phyloP scores from a whole-genome alignment of 2,329 filamentous ascomycete species.

The Ophiostoma perfectum region DNA sequence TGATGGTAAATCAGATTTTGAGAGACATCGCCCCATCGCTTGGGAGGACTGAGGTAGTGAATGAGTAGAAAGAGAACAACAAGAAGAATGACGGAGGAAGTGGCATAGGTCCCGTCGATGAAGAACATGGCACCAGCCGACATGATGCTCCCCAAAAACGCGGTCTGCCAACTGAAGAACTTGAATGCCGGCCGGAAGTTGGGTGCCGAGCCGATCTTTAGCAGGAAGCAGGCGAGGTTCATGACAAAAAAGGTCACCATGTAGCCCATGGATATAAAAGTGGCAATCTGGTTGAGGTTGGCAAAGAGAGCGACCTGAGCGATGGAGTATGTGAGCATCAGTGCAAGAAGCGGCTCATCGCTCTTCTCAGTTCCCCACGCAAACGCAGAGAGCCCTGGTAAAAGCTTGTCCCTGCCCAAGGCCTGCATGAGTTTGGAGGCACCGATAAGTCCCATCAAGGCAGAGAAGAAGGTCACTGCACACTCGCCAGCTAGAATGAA shows the following conservation, averaged over 20 bases:
- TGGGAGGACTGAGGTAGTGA: conserved; percentile 78
- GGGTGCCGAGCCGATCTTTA: conserved; percentile 81
- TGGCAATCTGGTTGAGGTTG: conserved; percentile 82
- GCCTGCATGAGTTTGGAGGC: conserved; percentile 81
- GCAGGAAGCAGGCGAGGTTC: conserved; percentile 78
- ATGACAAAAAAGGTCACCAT: conserved; percentile 83
- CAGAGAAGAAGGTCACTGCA: conserved; percentile 76
- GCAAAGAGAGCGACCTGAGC: conserved; percentile 76
- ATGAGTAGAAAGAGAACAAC: conserved; percentile 77
- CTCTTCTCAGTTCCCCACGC: conserved; percentile 64
- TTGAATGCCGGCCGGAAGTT: conserved; percentile 86
- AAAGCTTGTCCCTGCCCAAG: conserved; percentile 68
- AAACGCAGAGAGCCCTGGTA: conserved; percentile 71
- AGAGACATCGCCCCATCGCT: conserved; percentile 84
- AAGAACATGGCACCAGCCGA: conserved; percentile 85
- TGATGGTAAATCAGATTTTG: conserved; percentile 83
- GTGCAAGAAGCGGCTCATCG: conserved; percentile 72
- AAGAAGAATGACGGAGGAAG: conserved; percentile 66
- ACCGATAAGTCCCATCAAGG: conserved; percentile 80
- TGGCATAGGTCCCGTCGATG: conserved; percentile 75
- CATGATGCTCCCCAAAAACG: conserved; percentile 65
- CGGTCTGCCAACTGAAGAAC: conserved; percentile 83
- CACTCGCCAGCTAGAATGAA: conserved; percentile 77
- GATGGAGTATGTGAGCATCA: conserved; percentile 68
- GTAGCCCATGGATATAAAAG: conserved; percentile 85